Evolutionary conservation across 257 asterid species (phyloP), one percentile per base, ranked within the genome.

Genomic region (Solanum ossicruentum): DNA sequence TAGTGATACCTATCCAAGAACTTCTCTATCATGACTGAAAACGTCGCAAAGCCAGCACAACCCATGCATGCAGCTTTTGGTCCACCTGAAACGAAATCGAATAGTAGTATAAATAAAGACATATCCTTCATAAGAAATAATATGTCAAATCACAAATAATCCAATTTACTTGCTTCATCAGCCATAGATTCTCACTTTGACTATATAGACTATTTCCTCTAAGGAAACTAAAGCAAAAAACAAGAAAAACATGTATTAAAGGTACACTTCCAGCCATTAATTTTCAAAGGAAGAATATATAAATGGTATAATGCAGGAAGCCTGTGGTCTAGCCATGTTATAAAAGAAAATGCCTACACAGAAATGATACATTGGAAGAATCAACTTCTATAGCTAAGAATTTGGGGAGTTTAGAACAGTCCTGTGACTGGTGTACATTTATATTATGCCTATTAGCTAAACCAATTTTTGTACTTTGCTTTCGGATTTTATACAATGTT

Each of bases 11-110:
- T 86, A 10, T 91, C 93, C 39, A 91, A 85, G 75, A 91, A 91
- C 88, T 89, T 91, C 89, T 91, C 93, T 86, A 89, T 91, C 81
- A 91, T n/a, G 43, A 91, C 93, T 2, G 93, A 91, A 86, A 89
- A 91, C 78, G 92, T 87, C 79, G 92, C 91, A 66, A 91, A 89
- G 20, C 93, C 93, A 73, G 90, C 92, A 82, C 93, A 91, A 51
- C 92, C 93, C 36, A 16, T 84, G 41, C 93, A 91, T 10, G 92
- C 92, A 6, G 93, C 92, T 87, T 89, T 83, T 36, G 91, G 92
- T 82, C 93, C 92, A 61, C 93, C 92, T 91, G 85, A 63, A 81
- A 32, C 7, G 39, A 72, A 23, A 73, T 49, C 45, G 49, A 63
- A 47, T 21, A 51, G 63, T 9, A 1, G 0, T 51, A 23, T 52